Percentiles rank a stretch among this genome's conserved stretches.
phyloP scores from a whole-genome alignment of 805 yeast genomes.

The Candida corydali region DNA sequence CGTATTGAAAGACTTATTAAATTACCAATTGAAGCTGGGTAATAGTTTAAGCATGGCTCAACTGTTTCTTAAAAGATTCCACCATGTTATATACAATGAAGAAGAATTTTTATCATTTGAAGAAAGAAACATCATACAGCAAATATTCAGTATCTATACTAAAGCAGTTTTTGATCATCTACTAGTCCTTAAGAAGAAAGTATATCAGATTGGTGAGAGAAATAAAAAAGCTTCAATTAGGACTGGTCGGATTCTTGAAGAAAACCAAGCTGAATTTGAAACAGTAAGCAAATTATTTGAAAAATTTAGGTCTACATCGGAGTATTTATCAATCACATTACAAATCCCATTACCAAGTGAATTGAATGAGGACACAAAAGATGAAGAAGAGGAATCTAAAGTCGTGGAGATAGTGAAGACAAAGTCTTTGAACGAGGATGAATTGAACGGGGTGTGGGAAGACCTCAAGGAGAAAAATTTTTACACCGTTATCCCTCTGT shows the following conservation, averaged over 20 bases:
- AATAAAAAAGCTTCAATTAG: conserved; percentile 57
- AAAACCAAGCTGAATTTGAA: conserved; percentile 33
- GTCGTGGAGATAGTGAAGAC: conserved; percentile 21
- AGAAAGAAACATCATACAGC: conserved; percentile 23
- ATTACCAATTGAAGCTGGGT: conserved; percentile 24
- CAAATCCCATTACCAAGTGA: conserved; percentile 16
- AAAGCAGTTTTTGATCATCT: conserved; percentile 38
- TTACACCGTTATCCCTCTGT: conserved; percentile 51
- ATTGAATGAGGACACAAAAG: conserved; percentile 4
- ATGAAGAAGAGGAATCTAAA: conserved; percentile 8
- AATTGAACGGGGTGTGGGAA: conserved; percentile 49
- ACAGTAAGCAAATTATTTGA: conserved; percentile 33
- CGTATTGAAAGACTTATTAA: conserved; percentile 26
- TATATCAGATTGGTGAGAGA: conserved; percentile 30
- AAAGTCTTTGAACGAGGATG: conserved; percentile 21
- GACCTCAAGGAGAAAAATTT: conserved; percentile 61
- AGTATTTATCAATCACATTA: conserved; percentile 40
- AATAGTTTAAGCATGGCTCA: conserved; percentile 37
- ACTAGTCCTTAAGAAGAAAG: conserved; percentile 28
- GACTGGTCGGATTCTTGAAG: conserved; percentile 57
- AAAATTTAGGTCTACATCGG: conserved; percentile 40
- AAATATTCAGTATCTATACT: conserved; percentile 40
- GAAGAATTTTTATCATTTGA: conserved; percentile 24
- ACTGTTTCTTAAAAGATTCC: conserved; percentile 47
- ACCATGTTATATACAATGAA: conserved; percentile 20